Evolutionary conservation across 202 grass and related monocot genomes (phyloP).

Genomic region (Musa balbisiana): DNA sequence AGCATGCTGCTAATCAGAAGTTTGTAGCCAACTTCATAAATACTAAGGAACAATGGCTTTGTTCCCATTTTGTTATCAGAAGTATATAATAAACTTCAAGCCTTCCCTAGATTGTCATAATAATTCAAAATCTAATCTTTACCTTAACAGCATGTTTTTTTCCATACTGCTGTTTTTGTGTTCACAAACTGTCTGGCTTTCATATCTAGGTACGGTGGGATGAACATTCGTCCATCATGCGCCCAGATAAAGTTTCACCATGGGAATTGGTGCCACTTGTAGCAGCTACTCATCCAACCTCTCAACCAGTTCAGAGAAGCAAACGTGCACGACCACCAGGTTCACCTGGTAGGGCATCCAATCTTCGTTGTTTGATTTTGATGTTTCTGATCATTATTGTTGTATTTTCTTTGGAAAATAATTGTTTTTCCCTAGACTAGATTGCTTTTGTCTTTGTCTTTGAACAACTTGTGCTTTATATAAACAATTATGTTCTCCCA

Average conservation of each 20-base stretch:
- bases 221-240: slow-evolving; percentile 67
- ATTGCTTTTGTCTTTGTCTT: neutral
- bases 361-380: slow-evolving; percentile 47
- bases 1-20: neutral
- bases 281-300: slow-evolving; percentile 33
- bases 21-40: neutral
- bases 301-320: slow-evolving; percentile 46
- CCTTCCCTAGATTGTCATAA: too few relatives aligned
- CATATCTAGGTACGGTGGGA: slow-evolving; percentile 92
- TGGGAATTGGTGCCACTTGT: slow-evolving; percentile 85
- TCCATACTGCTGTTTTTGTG: slow-evolving; percentile 3
- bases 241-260: slow-evolving; percentile 73
- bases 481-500: too few relatives aligned
- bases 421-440: neutral
- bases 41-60: too few relatives aligned
- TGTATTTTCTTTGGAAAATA: neutral
- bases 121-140: too few relatives aligned
- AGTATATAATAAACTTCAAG: too few relatives aligned
- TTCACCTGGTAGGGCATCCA: slow-evolving; percentile 42
- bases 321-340: slow-evolving; percentile 54
- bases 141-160: slow-evolving; percentile 1
- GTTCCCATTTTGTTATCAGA: too few relatives aligned
- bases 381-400: slow-evolving; percentile 16
- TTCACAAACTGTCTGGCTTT: slow-evolving; percentile 18
- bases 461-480: neutral